Percentiles rank a stretch among this genome's conserved stretches.
Conservation (phyloP, 106 monocot species). For the Dendrobium nobile region DNA sequence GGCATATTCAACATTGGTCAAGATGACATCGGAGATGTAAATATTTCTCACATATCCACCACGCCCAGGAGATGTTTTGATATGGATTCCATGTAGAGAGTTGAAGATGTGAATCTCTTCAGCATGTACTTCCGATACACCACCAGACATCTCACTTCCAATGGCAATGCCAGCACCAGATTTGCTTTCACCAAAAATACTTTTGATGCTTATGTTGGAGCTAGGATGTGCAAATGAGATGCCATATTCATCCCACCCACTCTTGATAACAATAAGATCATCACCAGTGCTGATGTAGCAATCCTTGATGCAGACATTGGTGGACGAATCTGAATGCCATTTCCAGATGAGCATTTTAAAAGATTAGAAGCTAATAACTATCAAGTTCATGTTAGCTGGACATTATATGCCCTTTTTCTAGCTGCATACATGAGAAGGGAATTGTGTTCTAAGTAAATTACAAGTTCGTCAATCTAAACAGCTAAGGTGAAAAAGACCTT, state of each 20-base stretch:
- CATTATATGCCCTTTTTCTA: neutral
- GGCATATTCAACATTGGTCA: slow-evolving; percentile 42
- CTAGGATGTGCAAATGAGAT: slow-evolving; percentile 64
- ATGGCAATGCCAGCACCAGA: slow-evolving; percentile 63
- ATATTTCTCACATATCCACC: slow-evolving; percentile 62
- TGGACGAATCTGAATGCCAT: slow-evolving; percentile 57
- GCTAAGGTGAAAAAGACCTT: neutral
- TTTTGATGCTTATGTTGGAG: slow-evolving; percentile 51
- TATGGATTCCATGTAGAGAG: slow-evolving; percentile 52
- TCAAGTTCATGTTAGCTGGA: neutral
- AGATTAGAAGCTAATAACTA: neutral
- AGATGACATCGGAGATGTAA: slow-evolving; percentile 31
- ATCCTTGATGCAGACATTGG: slow-evolving; percentile 75
- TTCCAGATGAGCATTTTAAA: neutral
- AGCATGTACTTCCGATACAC: slow-evolving; percentile 50
- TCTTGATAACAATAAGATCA: slow-evolving; percentile 64
- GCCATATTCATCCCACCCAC: slow-evolving; percentile 86
- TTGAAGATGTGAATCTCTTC: slow-evolving; percentile 40
- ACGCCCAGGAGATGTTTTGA: slow-evolving; percentile 66
- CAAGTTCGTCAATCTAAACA: neutral
- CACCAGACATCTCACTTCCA: slow-evolving; percentile 90
- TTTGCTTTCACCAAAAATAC: slow-evolving; percentile 23
- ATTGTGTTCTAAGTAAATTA: neutral
- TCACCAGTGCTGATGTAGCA: slow-evolving; percentile 70
- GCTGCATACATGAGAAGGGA: neutral